Percentiles rank a stretch among this genome's conserved stretches.
Conservation (phyloP, 2,329 filamentous ascomycete genomes). For the Xylaria sp. region DNA sequence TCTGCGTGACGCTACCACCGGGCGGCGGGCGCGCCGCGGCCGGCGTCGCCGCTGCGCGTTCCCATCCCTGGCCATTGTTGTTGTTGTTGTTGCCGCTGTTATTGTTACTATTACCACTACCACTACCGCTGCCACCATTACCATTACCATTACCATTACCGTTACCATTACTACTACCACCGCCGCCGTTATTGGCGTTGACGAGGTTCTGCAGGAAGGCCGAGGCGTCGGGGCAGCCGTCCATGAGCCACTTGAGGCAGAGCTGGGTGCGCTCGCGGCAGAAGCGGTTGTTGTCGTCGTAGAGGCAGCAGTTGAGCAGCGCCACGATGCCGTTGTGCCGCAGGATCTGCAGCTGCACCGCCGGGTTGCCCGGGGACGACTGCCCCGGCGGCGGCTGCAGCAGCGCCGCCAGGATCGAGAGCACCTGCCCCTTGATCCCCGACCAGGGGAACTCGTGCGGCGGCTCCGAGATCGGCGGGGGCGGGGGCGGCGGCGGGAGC, state of each 20-base stretch:
- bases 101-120: slow-evolving; percentile 10
- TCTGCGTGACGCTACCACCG: slow-evolving; percentile 43
- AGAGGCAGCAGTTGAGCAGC: slow-evolving; percentile 84
- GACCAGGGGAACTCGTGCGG: slow-evolving; percentile 68
- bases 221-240: slow-evolving; percentile 74
- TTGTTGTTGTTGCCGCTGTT: slow-evolving; percentile 4
- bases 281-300: slow-evolving; percentile 92
- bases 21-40: slow-evolving; percentile 16
- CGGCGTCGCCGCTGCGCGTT: slow-evolving; percentile 9
- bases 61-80: slow-evolving; percentile 37
- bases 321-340: slow-evolving; percentile 84
- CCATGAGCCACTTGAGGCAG: slow-evolving; percentile 81
- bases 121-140: no score
- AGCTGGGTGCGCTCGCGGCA: slow-evolving; percentile 90
- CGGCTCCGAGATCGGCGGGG: slow-evolving; percentile 61
- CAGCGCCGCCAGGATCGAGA: slow-evolving; percentile 85
- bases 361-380: slow-evolving; percentile 65
- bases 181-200: slow-evolving; percentile 35
- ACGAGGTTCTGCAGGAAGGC: slow-evolving; percentile 69
- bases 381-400: slow-evolving; percentile 76
- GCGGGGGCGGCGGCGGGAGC: slow-evolving; percentile 48
- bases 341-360: slow-evolving; percentile 86
- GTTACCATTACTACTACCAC: no score
- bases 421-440: slow-evolving; percentile 87
- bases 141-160: no score